phyloP scores from a whole-genome alignment of 768 basidiomycete genomes.

The Cubamyces sp. region DNA sequence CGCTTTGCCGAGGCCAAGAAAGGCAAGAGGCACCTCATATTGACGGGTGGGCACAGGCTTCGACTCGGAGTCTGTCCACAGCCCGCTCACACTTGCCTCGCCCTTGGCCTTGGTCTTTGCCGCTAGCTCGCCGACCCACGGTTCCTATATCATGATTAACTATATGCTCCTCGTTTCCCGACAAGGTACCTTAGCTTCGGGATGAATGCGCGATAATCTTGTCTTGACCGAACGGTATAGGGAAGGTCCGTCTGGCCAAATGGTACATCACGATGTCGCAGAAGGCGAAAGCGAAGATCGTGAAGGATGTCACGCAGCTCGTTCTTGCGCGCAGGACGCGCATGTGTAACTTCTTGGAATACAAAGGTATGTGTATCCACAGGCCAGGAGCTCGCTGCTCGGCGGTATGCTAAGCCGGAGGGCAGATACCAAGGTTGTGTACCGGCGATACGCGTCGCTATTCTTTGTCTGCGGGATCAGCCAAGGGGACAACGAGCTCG shows the following conservation, averaged over 20 bases:
- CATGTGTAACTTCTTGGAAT: slow-evolving; percentile 97
- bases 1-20: slow-evolving; percentile 15
- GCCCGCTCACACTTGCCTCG: not conserved
- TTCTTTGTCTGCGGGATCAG: slow-evolving; percentile 93
- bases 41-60: not conserved
- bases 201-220: not conserved
- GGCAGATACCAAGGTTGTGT: slow-evolving; percentile 84
- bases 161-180: slow-evolving; percentile 93
- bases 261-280: slow-evolving; percentile 89
- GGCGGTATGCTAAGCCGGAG: slow-evolving; percentile 28
- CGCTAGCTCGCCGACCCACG: not conserved
- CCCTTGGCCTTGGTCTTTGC: not conserved
- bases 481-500: slow-evolving; percentile 85
- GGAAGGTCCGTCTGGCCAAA: slow-evolving; percentile 93
- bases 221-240: slow-evolving; percentile 42
- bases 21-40: slow-evolving; percentile 21
- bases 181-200: slow-evolving; percentile 63
- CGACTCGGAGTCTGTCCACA: not conserved
- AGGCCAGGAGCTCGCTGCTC: not conserved
- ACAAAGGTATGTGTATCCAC: slow-evolving; percentile 70
- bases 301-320: slow-evolving; percentile 94
- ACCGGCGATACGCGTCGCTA: slow-evolving; percentile 92
- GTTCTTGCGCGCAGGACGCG: slow-evolving; percentile 85
- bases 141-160: slow-evolving; percentile 64
- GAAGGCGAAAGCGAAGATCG: slow-evolving; percentile 86